Evolutionary conservation across 2,329 filamentous ascomycete species (phyloP).

Genomic region (Fusarium incarnatum): DNA sequence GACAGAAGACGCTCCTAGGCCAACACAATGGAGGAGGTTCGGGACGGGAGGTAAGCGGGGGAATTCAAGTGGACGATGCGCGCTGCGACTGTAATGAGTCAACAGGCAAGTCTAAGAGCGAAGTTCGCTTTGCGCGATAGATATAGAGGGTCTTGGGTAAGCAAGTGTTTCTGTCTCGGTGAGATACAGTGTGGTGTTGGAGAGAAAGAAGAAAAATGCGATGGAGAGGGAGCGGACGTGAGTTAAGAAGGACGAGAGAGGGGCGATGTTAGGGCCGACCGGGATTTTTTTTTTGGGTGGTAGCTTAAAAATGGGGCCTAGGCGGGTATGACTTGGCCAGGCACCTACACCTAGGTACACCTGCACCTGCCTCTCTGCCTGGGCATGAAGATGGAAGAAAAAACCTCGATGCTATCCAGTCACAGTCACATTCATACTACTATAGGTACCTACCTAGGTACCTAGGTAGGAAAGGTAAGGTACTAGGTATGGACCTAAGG

Average conservation of each 20-base stretch:
- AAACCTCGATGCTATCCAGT: background rate
- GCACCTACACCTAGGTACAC: background rate
- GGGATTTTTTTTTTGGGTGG: constrained; percentile 39
- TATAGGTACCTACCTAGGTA: background rate
- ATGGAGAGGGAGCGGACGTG: constrained; percentile 33
- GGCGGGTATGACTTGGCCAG: constrained; percentile 15
- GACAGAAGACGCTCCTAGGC: constrained; percentile 23
- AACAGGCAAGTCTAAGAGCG: constrained; percentile 38
- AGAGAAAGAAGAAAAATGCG: constrained; percentile 33
- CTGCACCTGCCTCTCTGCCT: background rate
- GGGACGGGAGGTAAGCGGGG: constrained; percentile 23
- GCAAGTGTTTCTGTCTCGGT: constrained; percentile 41
- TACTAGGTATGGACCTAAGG: no score
- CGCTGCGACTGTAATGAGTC: constrained; percentile 47
- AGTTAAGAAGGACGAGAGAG: constrained; percentile 40
- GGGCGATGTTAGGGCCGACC: constrained; percentile 47
- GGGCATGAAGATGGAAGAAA: background rate
- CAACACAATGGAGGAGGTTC: constrained; percentile 28
- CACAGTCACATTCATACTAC: background rate
- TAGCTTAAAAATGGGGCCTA: constrained; percentile 38
- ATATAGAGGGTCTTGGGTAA: constrained; percentile 25
- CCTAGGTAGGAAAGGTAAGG: no score
- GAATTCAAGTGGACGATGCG: constrained; percentile 30
- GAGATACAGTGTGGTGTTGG: constrained; percentile 44
- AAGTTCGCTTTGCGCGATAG: constrained; percentile 40